Evolutionary conservation across 495 filamentous ascomycete genomes (phyloP), one percentile per base, ranked within the genome.

Genomic region (Penicillium coffeae): DNA sequence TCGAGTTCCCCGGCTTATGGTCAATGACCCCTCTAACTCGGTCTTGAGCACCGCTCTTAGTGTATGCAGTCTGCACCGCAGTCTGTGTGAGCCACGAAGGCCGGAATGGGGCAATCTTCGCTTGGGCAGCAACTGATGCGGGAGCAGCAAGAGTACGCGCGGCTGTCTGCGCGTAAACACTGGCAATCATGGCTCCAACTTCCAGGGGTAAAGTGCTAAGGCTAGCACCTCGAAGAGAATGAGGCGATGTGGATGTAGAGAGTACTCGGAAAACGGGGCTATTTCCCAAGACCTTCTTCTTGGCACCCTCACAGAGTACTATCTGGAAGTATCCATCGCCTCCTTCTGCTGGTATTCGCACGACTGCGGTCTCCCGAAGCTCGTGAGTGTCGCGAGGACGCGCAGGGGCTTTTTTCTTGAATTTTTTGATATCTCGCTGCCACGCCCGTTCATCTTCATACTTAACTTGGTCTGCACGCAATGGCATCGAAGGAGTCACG

Each of bases 281-380:
- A 9, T 71, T 68, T 41, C 82, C 85, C 2, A 88, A 69, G 1
- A 78, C 71, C 60, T 83, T 84, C 27, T 69, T 69, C 41, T 69
- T 68, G 0, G 44, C 50, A 1, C 77, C 79, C 1, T 71, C 60
- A 50, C 82, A 85, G 13, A 87, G 70, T 1, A 84, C 75, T 5
- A 87, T 59, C 30, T 83, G 80, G 40, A 84, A 82, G 55, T 88
- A 88, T 0, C 84, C 84, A 58, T 88, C 84, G 0, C 70, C 70
- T 0, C 79, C 78, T 5, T 77, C 75, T 18, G 75, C 76, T 0
- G 84, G 84, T 15, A 88, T 82, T 4, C 82, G 70, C 3, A 84
- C 67, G 7, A 86, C 74, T 7, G 75, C 76, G 0, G 84, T 87
- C 54, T 86, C 79, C 8, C 83, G 73, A 3, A 79, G 52, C 1